Conservation (phyloP, 139 green algal species). For the Micractinium conductrix region DNA sequence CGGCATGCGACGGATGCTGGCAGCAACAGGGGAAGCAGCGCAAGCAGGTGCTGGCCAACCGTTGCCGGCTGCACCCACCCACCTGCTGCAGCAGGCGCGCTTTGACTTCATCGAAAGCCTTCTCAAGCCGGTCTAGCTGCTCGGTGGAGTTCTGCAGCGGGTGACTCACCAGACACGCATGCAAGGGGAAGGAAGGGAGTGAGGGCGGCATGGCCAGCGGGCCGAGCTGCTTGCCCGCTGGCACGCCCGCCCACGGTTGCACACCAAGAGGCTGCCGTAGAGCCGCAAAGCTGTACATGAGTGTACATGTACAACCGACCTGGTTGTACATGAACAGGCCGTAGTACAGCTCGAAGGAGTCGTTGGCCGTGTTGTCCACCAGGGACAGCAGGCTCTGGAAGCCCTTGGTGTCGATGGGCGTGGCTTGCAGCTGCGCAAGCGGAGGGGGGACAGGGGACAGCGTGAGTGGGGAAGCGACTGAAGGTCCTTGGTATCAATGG, state of each 20-base stretch:
- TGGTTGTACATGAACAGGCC: constrained; percentile 99
- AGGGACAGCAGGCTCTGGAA: constrained; percentile 93
- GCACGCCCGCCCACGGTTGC: too few species aligned
- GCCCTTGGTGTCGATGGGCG: constrained; percentile 95
- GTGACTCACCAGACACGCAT: too few species aligned
- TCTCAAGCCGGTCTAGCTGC: constrained; percentile 82
- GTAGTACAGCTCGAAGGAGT: constrained; percentile 99
- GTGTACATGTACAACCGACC: constrained; percentile 25
- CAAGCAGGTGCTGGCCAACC: too few species aligned
- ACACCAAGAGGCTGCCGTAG: background rate
- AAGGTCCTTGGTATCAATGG: constrained; percentile 93
- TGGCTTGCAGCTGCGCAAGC: constrained; percentile 63
- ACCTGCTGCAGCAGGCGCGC: constrained; percentile 77
- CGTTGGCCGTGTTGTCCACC: constrained; percentile 96
- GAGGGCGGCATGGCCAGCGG: too few species aligned
- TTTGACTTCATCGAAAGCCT: constrained; percentile 87
- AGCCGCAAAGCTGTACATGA: background rate
- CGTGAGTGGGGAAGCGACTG: constrained; percentile 71
- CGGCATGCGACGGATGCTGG: too few species aligned
- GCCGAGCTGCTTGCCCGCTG: too few species aligned
- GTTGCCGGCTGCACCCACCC: background rate
- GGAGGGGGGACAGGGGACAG: background rate
- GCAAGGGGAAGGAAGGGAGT: too few species aligned
- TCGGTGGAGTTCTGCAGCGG: constrained; percentile 71
- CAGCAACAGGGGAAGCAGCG: too few species aligned